Conservation (phyloP, 257 asterid species). For the Nyctanthes arbortristis region DNA sequence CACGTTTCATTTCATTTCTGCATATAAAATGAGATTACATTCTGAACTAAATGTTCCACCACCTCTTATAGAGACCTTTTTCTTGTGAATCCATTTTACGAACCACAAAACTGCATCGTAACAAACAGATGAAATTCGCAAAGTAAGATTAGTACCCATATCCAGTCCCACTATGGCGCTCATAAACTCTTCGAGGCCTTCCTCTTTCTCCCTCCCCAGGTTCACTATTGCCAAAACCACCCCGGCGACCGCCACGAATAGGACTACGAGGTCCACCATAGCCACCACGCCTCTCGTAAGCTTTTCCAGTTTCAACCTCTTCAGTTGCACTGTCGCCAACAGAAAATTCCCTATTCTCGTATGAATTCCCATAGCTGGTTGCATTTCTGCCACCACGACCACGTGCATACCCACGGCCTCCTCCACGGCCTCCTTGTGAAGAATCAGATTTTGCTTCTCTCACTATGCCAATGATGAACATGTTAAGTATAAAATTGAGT, state of each 20-base stretch:
- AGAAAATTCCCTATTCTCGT: constrained; percentile 52
- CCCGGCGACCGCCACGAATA: constrained; percentile 69
- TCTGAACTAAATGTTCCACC: not conserved
- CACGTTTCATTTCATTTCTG: constrained; percentile 71
- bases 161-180: constrained; percentile 77
- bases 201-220: constrained; percentile 49
- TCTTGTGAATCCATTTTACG: too few species aligned
- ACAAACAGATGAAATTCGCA: not conserved
- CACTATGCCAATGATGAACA: constrained; percentile 38
- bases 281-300: constrained; percentile 68
- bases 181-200: constrained; percentile 66
- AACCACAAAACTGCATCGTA: not conserved
- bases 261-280: constrained; percentile 64
- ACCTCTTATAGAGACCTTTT: too few species aligned
- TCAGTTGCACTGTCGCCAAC: constrained; percentile 48
- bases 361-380: constrained; percentile 34
- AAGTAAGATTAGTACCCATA: constrained; percentile 50
- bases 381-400: constrained; percentile 65
- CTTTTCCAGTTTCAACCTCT: constrained; percentile 48
- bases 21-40: not conserved
- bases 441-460: constrained; percentile 63
- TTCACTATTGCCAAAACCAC: constrained; percentile 71
- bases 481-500: not conserved
- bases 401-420: constrained; percentile 71
- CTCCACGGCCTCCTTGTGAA: constrained; percentile 64